Base-by-base conservation (phyloP, 495 filamentous ascomycete genomes). In the Penicillium diatomitis region DNA sequence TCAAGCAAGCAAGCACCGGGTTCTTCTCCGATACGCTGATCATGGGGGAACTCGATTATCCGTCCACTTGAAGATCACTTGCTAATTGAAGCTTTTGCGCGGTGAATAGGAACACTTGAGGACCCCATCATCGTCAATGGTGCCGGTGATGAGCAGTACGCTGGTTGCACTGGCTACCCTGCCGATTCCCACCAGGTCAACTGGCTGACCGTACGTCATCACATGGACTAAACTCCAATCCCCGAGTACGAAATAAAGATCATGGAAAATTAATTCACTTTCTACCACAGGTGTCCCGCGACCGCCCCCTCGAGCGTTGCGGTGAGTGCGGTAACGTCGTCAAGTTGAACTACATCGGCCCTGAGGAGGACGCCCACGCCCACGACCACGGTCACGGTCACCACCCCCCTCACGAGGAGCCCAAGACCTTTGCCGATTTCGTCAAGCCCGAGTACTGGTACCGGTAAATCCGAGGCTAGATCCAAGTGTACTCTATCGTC, bases 331-430 rank as follows among this genome's bases (percentile, higher is more conserved):
- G 94, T 45, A 83, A 80, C 73, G 87, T 90, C 56, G 86, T 90
- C 72, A 95, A 94, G 83, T 88, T 96, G 82, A 87, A 96, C 66
- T 98, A 96, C 67, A 67, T 96, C 48, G 92, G 92, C 34, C 86
- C 89, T 31, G 60, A 77, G 61, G 85, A 86, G 52, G 84, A 88
- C 64, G 62, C 71, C 52, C 76, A 85, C 63, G 71, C 68, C 58
- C 31, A 81, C 60, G 67, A 54, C 47, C 71, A 79, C 65, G 68
- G 62, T 48, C 72, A 78, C 61, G 70, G 62, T 39, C 58, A 57
- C 61, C 66, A 72, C 70, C 77, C 79, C 57, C 69, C 71, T 61
- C 81, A 75, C 63, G 78, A 79, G 68, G 87, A 92, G 73, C 86
- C 88, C 64, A 91, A 92, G 83, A 95, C 85, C 49, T 88, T 95